Evolutionary conservation across 768 basidiomycete genomes (phyloP).

Genomic region (Amanita molliuscula): DNA sequence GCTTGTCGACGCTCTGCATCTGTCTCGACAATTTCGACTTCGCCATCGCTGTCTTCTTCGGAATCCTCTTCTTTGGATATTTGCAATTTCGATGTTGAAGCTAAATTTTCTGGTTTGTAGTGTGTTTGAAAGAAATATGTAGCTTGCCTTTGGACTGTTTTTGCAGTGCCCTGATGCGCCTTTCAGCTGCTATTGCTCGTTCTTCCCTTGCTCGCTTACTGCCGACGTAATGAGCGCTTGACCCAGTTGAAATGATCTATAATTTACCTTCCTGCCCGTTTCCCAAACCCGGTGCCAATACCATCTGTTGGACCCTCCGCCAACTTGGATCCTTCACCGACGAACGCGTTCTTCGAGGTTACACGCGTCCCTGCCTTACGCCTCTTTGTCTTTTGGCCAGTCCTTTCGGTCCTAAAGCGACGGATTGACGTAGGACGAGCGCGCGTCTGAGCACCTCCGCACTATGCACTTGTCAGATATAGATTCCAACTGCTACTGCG

Average conservation of each 20-base stretch:
- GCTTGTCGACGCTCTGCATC: slow-evolving; percentile 39
- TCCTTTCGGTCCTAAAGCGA: slow-evolving; percentile 25
- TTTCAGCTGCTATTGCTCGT: slow-evolving; percentile 66
- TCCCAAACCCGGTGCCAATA: slow-evolving; percentile 57
- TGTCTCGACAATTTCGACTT: slow-evolving; percentile 29
- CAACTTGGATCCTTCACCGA: slow-evolving; percentile 43
- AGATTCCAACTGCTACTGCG: not conserved
- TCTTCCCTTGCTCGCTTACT: slow-evolving; percentile 78
- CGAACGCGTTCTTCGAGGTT: slow-evolving; percentile 49
- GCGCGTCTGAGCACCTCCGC: slow-evolving; percentile 69
- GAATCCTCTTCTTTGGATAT: slow-evolving; percentile 8
- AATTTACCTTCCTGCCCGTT: slow-evolving; percentile 53
- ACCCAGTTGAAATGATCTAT: not conserved
- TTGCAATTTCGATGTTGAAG: not conserved
- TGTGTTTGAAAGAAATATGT: not conserved
- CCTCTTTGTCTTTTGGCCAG: slow-evolving; percentile 56
- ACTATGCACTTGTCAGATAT: slow-evolving; percentile 27
- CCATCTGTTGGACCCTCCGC: slow-evolving; percentile 26
- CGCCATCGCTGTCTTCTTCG: slow-evolving; percentile 12
- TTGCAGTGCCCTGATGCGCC: slow-evolving; percentile 40
- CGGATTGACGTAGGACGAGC: slow-evolving; percentile 41
- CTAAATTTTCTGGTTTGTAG: not conserved
- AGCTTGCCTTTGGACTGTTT: slow-evolving; percentile 17
- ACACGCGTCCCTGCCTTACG: slow-evolving; percentile 68
- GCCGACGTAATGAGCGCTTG: not conserved